phyloP scores from a whole-genome alignment of 1,284 basidiomycete genomes.

The Rugosomyces carneus region DNA sequence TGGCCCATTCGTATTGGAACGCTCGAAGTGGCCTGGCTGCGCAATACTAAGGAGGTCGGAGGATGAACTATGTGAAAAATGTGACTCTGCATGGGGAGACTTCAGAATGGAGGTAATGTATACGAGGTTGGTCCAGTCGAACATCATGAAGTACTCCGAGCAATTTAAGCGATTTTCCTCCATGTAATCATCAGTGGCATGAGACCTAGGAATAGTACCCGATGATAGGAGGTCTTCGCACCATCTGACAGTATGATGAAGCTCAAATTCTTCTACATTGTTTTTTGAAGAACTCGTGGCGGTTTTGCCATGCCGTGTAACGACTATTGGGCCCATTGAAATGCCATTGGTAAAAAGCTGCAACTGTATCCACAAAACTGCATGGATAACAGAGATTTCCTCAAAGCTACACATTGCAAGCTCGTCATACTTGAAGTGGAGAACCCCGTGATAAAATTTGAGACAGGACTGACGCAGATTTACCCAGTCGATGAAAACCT shows the following conservation, averaged over 20 bases:
- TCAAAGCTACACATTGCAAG: conserved; percentile 50
- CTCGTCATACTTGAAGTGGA: conserved; percentile 38
- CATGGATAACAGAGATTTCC: conserved; percentile 57
- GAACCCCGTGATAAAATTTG: conserved; percentile 42
- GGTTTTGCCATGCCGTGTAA: conserved; percentile 35
- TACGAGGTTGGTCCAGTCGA: conserved; percentile 59
- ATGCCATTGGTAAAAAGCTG: conserved; percentile 64
- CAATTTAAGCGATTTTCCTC: conserved; percentile 36
- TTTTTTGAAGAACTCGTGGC: conserved; percentile 26
- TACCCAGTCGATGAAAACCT: conserved; percentile 47
- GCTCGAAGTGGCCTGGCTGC: conserved; percentile 19
- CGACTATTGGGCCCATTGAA: conserved; percentile 51
- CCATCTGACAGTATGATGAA: conserved; percentile 45
- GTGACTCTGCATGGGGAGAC: conserved; percentile 31
- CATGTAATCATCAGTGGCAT: conserved; percentile 46
- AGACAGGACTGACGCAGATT: conserved; percentile 49
- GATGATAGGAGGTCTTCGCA: conserved; percentile 48
- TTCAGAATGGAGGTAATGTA: conserved; percentile 56
- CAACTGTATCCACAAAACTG: conserved; percentile 57
- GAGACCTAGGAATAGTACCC: conserved; percentile 34
- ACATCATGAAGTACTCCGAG: conserved; percentile 47
- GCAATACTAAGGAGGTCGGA: conserved; percentile 43
- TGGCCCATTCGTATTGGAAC: conserved; percentile 23
- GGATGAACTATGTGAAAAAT: conserved; percentile 22
- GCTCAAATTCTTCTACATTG: conserved; percentile 46